Percentiles rank a stretch among this genome's conserved stretches.
Conservation (phyloP, 352 stramenopile genomes). For the Pythium sukuiense region DNA sequence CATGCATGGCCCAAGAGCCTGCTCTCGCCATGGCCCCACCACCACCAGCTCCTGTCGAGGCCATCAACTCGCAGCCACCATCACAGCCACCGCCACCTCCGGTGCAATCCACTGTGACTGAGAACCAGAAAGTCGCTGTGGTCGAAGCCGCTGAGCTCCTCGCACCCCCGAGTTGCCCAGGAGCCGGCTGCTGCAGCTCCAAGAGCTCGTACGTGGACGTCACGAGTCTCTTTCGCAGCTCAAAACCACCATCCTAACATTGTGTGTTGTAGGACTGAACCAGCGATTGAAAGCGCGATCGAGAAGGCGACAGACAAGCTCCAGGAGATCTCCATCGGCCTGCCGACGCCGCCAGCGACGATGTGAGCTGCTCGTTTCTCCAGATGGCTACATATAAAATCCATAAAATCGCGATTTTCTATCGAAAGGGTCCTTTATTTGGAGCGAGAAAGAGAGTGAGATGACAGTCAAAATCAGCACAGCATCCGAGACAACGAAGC, state of each 20-base stretch:
- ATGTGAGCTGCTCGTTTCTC: conserved; percentile 1
- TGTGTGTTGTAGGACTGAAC: conserved; percentile 7
- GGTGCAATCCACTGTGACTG: conserved; percentile 6
- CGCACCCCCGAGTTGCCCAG: conserved; percentile 4
- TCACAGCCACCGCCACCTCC: conserved; percentile 14
- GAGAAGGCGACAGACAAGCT: conserved; percentile 6
- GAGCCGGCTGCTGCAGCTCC: background rate
- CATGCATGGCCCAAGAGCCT: conserved; percentile 10
- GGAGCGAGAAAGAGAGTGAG: conserved; percentile 5
- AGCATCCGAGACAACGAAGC: background rate
- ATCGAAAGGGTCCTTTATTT: conserved; percentile 1
- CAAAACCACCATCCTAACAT: background rate
- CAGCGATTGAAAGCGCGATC: conserved; percentile 3
- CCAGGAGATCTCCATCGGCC: conserved; percentile 4
- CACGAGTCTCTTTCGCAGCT: background rate
- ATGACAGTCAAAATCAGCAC: conserved; percentile 6
- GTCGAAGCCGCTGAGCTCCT: conserved; percentile 25
- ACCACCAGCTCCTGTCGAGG: conserved; percentile 5
- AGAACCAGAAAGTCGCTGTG: conserved; percentile 26
- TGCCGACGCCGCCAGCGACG: background rate
- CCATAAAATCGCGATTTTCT: conserved; percentile 12
- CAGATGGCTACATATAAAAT: conserved; percentile 15
- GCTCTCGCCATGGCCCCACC: conserved; percentile 12
- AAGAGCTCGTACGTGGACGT: conserved; percentile 17
- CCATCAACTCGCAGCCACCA: conserved; percentile 4